Evolutionary conservation across 2,329 filamentous ascomycete genomes (phyloP).

Genomic region (Mycosphaerella sp.): DNA sequence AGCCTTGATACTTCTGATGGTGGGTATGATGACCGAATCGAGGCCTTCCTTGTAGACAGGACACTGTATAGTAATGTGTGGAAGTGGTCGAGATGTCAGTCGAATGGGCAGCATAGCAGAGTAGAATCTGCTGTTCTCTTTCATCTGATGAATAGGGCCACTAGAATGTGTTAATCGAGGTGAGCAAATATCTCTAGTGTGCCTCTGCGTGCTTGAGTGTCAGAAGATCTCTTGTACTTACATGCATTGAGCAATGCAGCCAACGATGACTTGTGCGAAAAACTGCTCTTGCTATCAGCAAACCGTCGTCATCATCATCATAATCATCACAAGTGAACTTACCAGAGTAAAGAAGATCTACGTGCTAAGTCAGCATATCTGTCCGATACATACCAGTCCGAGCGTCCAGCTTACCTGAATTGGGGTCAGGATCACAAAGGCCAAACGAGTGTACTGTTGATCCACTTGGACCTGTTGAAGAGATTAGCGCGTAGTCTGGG

Average conservation of each 20-base stretch:
- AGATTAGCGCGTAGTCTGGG: not conserved
- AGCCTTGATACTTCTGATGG: slow-evolving; percentile 69
- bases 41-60: slow-evolving; percentile 86
- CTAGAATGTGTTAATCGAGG: no score
- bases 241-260: slow-evolving; percentile 67
- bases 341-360: slow-evolving; percentile 66
- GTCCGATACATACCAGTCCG: not conserved
- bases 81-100: slow-evolving; percentile 51
- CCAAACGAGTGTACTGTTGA: slow-evolving; percentile 55
- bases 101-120: slow-evolving; percentile 64
- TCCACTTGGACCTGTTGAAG: slow-evolving; percentile 51
- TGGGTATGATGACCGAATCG: slow-evolving; percentile 66
- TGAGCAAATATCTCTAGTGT: no score
- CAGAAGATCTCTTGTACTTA: no score
- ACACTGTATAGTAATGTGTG: slow-evolving; percentile 71
- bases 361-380: not conserved
- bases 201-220: no score
- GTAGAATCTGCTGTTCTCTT: slow-evolving; percentile 70
- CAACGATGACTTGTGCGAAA: slow-evolving; percentile 72
- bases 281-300: slow-evolving; percentile 42
- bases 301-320: not conserved
- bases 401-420: slow-evolving; percentile 46
- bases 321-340: slow-evolving; percentile 11
- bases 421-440: slow-evolving; percentile 59
- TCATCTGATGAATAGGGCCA: slow-evolving; percentile 67